These are phyloP conservation scores for Rauvolfia tetraphylla DNA, from an alignment of 257 asterid genomes.

Conservation along the genomic window DNA sequence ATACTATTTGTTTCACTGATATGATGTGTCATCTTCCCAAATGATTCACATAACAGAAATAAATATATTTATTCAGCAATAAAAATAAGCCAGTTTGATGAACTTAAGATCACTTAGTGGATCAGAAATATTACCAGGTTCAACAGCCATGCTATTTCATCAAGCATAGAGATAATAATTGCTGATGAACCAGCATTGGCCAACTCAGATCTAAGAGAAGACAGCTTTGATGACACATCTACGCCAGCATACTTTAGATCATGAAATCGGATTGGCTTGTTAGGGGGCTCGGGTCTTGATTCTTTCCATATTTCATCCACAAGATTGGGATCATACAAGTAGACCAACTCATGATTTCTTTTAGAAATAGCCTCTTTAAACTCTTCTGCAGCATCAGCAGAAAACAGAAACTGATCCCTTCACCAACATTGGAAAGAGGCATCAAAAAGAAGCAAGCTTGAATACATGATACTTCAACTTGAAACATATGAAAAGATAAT, in stretches of 20 bases:
- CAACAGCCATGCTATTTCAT: constrained; percentile 97
- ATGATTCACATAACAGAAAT: neutral
- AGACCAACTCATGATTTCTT: constrained; percentile 78
- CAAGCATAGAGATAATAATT: constrained; percentile 84
- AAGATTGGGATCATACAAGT: constrained; percentile 70
- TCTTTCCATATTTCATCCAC: constrained; percentile 96
- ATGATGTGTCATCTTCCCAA: neutral
- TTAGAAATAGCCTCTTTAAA: constrained; percentile 69
- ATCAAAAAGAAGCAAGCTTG: constrained; percentile 37
- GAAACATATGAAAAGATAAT: neutral
- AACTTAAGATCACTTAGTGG: neutral
- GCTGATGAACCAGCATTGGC: constrained; percentile 74
- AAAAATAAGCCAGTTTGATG: neutral
- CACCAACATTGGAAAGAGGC: constrained; percentile 50
- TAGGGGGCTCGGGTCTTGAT: constrained; percentile 75
- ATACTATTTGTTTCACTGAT: neutral
- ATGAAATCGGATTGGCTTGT: constrained; percentile 64
- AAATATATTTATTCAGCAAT: neutral
- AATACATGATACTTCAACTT: neutral
- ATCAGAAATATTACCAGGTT: constrained; percentile 62
- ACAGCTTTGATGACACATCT: constrained; percentile 74
- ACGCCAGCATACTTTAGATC: constrained; percentile 82
- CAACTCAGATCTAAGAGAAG: constrained; percentile 75
- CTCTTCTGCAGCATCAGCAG: constrained; percentile 93
- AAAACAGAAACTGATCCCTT: constrained; percentile 97